phyloP scores from a whole-genome alignment of 1,284 basidiomycete genomes.

The Apiotrichum sp. region DNA sequence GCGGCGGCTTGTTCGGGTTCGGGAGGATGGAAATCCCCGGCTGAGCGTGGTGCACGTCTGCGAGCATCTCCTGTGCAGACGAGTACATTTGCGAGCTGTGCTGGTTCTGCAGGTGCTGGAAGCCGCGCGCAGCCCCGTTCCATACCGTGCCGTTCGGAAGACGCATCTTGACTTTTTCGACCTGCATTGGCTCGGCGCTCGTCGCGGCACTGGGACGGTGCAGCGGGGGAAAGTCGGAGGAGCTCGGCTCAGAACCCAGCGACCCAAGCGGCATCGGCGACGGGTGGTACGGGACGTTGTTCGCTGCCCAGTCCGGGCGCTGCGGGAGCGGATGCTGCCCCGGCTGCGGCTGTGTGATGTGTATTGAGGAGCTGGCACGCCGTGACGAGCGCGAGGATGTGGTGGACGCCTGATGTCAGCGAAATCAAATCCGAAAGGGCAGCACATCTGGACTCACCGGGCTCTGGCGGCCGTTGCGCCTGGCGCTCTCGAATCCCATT shows the following conservation, averaged over 20 bases:
- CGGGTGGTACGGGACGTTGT: slow-evolving; percentile 42
- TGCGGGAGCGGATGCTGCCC: slow-evolving; percentile 39
- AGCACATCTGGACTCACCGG: slow-evolving; percentile 32
- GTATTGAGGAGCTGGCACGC: slow-evolving; percentile 27
- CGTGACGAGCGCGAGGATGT: slow-evolving; percentile 39
- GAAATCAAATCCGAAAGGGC: too few relatives aligned
- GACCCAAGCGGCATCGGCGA: slow-evolving; percentile 21
- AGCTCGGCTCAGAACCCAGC: slow-evolving; percentile 13
- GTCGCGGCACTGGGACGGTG: slow-evolving; percentile 18
- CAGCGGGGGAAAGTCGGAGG: slow-evolving; percentile 37
- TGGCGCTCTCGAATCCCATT: slow-evolving; percentile 9
- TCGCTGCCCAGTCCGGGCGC: slow-evolving; percentile 42
- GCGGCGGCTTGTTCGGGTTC: slow-evolving; percentile 6
- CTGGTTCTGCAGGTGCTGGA: not conserved
- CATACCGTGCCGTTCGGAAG: slow-evolving; percentile 24
- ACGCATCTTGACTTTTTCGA: slow-evolving; percentile 32
- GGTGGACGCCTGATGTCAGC: slow-evolving; percentile 22
- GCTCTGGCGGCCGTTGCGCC: slow-evolving; percentile 35
- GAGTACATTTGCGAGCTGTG: not conserved
- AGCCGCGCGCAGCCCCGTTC: slow-evolving; percentile 23
- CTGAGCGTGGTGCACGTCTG: slow-evolving; percentile 1
- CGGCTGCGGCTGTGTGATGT: slow-evolving; percentile 27
- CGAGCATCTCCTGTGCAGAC: not conserved
- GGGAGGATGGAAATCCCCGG: slow-evolving; percentile 7
- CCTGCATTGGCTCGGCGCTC: slow-evolving; percentile 41